These are phyloP conservation scores for Globisporangium rhizosaccharum DNA, from an alignment of 352 stramenopile genomes.

Conservation along the genomic window DNA sequence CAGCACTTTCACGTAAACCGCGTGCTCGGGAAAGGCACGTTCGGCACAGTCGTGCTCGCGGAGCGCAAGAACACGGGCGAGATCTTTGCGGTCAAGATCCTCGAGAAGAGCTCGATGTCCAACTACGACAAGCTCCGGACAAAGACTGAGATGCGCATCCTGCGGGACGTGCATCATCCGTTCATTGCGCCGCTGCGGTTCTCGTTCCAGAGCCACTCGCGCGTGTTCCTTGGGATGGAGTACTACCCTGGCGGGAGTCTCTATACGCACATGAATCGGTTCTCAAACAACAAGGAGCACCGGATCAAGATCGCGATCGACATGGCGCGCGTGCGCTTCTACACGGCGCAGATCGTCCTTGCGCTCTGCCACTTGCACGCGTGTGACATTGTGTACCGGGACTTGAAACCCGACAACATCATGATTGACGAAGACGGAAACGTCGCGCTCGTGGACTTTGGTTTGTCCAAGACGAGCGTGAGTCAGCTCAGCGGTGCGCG, in stretches of 20 bases:
- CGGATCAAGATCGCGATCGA: conserved; percentile 84
- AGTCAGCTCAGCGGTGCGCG: conserved; percentile 75
- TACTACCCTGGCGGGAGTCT: conserved; percentile 81
- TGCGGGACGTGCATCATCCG: conserved; percentile 88
- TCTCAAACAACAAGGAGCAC: conserved; percentile 87
- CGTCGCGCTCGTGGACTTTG: conserved; percentile 94
- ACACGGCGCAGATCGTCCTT: conserved; percentile 89
- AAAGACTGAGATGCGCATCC: conserved; percentile 89
- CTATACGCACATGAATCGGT: conserved; percentile 91
- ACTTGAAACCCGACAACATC: conserved; percentile 96
- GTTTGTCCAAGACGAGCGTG: conserved; percentile 91
- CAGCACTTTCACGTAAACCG: conserved; percentile 94
- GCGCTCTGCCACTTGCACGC: conserved; percentile 89
- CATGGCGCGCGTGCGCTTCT: conserved; percentile 80
- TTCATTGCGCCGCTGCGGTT: conserved; percentile 91
- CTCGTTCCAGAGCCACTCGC: conserved; percentile 77
- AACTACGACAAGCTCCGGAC: conserved; percentile 92
- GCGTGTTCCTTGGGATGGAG: conserved; percentile 82
- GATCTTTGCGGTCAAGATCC: conserved; percentile 91
- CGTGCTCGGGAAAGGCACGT: conserved; percentile 93
- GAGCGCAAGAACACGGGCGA: conserved; percentile 82
- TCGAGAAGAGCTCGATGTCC: conserved; percentile 89
- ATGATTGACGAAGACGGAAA: conserved; percentile 93
- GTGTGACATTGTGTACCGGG: conserved; percentile 93
- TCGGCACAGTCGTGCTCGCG: conserved; percentile 89